Evolutionary conservation across 108 stramenopile species (phyloP).

Genomic region (Aurantiochytrium sp.): DNA sequence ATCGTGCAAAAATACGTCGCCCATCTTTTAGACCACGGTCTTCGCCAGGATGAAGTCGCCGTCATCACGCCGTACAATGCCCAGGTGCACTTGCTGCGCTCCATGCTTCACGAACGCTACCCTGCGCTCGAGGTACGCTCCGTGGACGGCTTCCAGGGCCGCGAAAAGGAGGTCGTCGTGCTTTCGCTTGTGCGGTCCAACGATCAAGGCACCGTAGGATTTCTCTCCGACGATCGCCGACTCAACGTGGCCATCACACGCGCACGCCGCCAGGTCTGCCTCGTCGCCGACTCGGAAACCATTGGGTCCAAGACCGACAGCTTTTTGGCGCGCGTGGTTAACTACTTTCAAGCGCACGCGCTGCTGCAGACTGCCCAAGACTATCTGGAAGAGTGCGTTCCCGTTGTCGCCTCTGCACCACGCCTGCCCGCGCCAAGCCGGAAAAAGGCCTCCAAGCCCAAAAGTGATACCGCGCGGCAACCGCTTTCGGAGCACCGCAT

Average conservation of each 20-base stretch:
- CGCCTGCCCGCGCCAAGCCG: neutral
- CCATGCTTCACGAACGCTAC: conserved; percentile 52
- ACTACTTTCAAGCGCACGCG: conserved; percentile 1
- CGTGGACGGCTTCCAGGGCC: conserved; percentile 98
- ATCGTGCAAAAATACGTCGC: conserved; percentile 74
- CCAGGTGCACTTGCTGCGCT: conserved; percentile 78
- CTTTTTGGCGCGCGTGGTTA: neutral
- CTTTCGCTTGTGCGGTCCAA: conserved; percentile 92
- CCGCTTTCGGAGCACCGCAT: neutral
- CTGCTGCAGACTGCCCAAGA: neutral
- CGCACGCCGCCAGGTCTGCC: conserved; percentile 73
- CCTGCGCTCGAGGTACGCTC: conserved; percentile 80
- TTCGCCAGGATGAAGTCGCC: conserved; percentile 74
- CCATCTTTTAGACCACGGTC: conserved; percentile 62
- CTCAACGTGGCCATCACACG: conserved; percentile 98
- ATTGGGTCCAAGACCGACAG: conserved; percentile 55
- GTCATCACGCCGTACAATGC: conserved; percentile 98
- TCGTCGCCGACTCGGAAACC: conserved; percentile 78
- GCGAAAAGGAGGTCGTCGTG: conserved; percentile 92
- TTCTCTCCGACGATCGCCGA: conserved; percentile 83
- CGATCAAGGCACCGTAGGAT: conserved; percentile 81
- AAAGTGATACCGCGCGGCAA: neutral
- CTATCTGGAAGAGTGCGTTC: neutral
- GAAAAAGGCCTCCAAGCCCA: too few relatives aligned
- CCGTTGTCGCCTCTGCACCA: neutral